Evolutionary conservation across 805 yeast genomes (phyloP).

Genomic region (Saturnispora mendoncae): DNA sequence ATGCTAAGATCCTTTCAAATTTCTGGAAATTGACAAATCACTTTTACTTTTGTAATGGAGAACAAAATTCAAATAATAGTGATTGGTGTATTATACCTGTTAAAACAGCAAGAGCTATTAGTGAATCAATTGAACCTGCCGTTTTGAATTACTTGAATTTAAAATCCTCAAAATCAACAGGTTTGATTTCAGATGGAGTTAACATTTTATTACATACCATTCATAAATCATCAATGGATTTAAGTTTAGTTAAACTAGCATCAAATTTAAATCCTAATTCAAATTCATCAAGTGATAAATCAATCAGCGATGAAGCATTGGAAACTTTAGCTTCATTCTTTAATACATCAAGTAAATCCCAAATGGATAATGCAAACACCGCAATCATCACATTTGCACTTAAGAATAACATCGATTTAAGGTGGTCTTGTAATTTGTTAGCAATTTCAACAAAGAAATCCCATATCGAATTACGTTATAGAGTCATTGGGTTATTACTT

Average conservation of each 20-base stretch:
- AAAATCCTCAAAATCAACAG: not conserved
- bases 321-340: slow-evolving; percentile 50
- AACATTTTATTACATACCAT: slow-evolving; percentile 33
- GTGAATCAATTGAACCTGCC: slow-evolving; percentile 22
- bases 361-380: slow-evolving; percentile 47
- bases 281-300: not conserved
- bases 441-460: slow-evolving; percentile 66
- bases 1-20: slow-evolving; percentile 32
- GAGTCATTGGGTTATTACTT: slow-evolving; percentile 18
- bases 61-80: slow-evolving; percentile 8
- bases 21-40: slow-evolving; percentile 28
- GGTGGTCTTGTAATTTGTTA: slow-evolving; percentile 51
- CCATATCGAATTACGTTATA: slow-evolving; percentile 33
- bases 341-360: slow-evolving; percentile 52
- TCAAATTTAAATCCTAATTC: not conserved
- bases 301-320: slow-evolving; percentile 17
- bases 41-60: slow-evolving; percentile 22
- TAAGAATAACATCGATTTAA: slow-evolving; percentile 19
- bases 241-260: slow-evolving; percentile 16
- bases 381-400: slow-evolving; percentile 41
- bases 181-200: slow-evolving; percentile 27
- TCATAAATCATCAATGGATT: slow-evolving; percentile 14
- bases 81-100: slow-evolving; percentile 42
- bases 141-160: slow-evolving; percentile 11
- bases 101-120: slow-evolving; percentile 32